phyloP scores from a whole-genome alignment of 2,329 filamentous ascomycete species.

The Falciphora oryzae region DNA sequence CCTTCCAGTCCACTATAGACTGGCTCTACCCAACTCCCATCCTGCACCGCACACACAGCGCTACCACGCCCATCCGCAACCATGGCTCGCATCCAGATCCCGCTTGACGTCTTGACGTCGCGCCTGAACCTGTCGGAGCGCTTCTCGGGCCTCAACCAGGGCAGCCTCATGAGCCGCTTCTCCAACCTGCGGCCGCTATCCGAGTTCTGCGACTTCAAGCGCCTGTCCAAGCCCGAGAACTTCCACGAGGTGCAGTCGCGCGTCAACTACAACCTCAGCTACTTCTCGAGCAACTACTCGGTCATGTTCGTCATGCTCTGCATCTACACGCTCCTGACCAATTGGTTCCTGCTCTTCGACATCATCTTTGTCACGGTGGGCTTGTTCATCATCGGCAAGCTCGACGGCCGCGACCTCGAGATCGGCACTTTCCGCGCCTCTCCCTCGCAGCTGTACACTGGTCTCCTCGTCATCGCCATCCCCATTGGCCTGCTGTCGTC shows the following conservation, averaged over 20 bases:
- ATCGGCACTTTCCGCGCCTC: constrained; percentile 77
- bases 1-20: too few species aligned
- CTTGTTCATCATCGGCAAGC: constrained; percentile 86
- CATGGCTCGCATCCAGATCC: constrained; percentile 89
- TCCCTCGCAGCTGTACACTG: constrained; percentile 90
- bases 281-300: constrained; percentile 98
- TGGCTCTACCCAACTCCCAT: too few species aligned
- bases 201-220: constrained; percentile 96
- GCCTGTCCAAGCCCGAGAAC: constrained; percentile 87
- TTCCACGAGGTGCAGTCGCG: constrained; percentile 83
- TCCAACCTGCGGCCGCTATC: constrained; percentile 85
- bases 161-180: constrained; percentile 75
- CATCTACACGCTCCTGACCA: constrained; percentile 91
- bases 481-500: constrained; percentile 82
- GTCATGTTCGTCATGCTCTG: constrained; percentile 90
- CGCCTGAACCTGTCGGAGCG: constrained; percentile 81
- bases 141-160: constrained; percentile 75
- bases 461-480: constrained; percentile 73
- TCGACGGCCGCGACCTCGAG: constrained; percentile 83
- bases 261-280: constrained; percentile 93
- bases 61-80: constrained; percentile 1
- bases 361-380: constrained; percentile 82
- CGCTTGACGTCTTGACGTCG: constrained; percentile 84
- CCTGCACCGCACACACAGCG: too few species aligned
- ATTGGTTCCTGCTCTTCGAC: constrained; percentile 80